phyloP scores from a whole-genome alignment of 1,284 basidiomycete genomes.

The Ceratobasidium sp. region DNA sequence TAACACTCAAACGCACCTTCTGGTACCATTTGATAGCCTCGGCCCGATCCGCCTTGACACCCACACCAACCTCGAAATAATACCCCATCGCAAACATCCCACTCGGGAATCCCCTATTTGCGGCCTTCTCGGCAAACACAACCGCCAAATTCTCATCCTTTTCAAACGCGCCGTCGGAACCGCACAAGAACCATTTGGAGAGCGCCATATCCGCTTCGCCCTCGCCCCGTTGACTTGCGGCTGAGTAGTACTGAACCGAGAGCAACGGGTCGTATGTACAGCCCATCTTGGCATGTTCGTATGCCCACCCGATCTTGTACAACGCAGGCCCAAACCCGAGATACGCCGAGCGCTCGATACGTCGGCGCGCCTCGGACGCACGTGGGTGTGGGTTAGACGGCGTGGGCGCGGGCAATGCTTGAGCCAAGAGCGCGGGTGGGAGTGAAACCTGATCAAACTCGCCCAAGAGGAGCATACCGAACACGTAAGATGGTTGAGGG shows the following conservation, averaged over 20 bases:
- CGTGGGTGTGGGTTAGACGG: slow-evolving; percentile 54
- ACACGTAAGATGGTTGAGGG: slow-evolving; percentile 87
- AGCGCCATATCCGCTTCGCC: slow-evolving; percentile 96
- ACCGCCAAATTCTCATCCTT: slow-evolving; percentile 91
- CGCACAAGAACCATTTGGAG: slow-evolving; percentile 95
- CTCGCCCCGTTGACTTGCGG: slow-evolving; percentile 87
- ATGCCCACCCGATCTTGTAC: slow-evolving; percentile 93
- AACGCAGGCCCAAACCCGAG: slow-evolving; percentile 91
- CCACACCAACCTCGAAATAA: slow-evolving; percentile 78
- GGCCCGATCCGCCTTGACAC: slow-evolving; percentile 57
- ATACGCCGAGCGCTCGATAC: slow-evolving; percentile 87
- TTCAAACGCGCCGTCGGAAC: slow-evolving; percentile 81
- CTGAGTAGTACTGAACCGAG: slow-evolving; percentile 91
- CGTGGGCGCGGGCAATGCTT: slow-evolving; percentile 66
- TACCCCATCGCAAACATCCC: slow-evolving; percentile 97
- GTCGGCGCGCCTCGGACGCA: slow-evolving; percentile 67
- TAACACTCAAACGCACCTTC: not conserved
- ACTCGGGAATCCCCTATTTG: slow-evolving; percentile 80
- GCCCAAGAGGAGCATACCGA: slow-evolving; percentile 83
- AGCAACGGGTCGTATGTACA: slow-evolving; percentile 92
- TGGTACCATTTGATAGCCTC: slow-evolving; percentile 57
- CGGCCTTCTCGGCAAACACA: slow-evolving; percentile 93
- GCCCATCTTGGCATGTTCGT: slow-evolving; percentile 90
- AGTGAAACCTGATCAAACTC: slow-evolving; percentile 78
- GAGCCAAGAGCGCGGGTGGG: slow-evolving; percentile 67